Evolutionary conservation across 2,329 filamentous ascomycete genomes (phyloP).

Genomic region (Botryosphaeria dothidea): DNA sequence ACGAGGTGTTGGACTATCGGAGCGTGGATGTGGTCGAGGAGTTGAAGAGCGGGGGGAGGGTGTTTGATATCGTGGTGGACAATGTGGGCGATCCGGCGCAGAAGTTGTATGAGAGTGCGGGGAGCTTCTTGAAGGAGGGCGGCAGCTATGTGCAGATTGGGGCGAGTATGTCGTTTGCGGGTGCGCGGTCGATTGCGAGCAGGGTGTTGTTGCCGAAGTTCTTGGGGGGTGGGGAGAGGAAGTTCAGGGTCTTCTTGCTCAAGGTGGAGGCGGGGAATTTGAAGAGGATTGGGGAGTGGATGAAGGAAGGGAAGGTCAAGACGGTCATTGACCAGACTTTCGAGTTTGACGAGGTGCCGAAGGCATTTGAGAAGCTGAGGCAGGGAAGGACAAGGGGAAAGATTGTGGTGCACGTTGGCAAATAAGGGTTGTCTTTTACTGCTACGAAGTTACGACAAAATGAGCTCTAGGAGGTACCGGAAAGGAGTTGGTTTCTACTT

Average conservation of each 20-base stretch:
- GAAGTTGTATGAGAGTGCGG: not conserved
- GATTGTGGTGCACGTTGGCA: conserved; percentile 34
- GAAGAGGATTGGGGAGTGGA: not conserved
- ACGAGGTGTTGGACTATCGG: conserved; percentile 64
- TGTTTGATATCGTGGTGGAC: conserved; percentile 39
- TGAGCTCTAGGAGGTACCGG: no score
- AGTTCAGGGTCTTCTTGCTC: not conserved
- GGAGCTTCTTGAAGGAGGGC: not conserved
- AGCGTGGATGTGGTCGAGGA: not conserved
- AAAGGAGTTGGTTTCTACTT: no score
- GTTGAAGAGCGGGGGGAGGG: conserved; percentile 30
- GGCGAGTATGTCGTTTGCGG: not conserved
- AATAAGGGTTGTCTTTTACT: no score
- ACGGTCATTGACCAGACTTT: conserved; percentile 58
- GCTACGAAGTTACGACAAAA: no score
- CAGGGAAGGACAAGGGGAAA: conserved; percentile 60
- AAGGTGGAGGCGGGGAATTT: not conserved
- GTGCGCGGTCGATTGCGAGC: not conserved
- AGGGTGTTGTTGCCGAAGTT: not conserved
- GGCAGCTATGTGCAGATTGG: not conserved
- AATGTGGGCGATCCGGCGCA: conserved; percentile 32
- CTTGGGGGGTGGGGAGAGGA: not conserved
- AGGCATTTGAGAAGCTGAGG: conserved; percentile 61
- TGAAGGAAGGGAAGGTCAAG: conserved; percentile 48
- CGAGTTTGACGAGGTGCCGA: conserved; percentile 56